Conservation (phyloP, 2,329 filamentous ascomycete genomes). For the Aphanocladium album region DNA sequence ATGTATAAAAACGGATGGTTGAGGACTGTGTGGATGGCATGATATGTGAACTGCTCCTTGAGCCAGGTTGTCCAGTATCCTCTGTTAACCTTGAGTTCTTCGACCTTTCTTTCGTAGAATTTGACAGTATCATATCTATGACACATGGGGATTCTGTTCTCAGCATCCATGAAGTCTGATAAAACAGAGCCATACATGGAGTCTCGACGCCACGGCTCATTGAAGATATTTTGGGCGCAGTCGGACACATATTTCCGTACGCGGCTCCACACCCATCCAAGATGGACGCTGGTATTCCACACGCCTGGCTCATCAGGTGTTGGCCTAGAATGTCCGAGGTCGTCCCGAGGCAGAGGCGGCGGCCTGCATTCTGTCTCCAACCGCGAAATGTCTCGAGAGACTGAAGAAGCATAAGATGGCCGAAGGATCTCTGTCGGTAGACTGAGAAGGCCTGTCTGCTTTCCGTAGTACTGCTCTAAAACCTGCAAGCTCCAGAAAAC, state of each 20-base stretch:
- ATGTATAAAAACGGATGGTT: slow-evolving; percentile 52
- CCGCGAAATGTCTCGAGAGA: slow-evolving; percentile 18
- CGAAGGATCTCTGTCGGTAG: slow-evolving; percentile 38
- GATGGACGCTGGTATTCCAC: slow-evolving; percentile 44
- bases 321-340: slow-evolving; percentile 34
- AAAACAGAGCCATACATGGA: slow-evolving; percentile 46
- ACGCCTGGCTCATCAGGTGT: slow-evolving; percentile 38
- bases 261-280: slow-evolving; percentile 48
- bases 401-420: slow-evolving; percentile 24
- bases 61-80: slow-evolving; percentile 50
- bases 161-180: slow-evolving; percentile 47
- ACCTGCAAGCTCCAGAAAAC: slow-evolving; percentile 48
- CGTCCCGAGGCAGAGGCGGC: slow-evolving; percentile 39
- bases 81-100: slow-evolving; percentile 39
- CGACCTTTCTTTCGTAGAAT: slow-evolving; percentile 44
- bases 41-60: slow-evolving; percentile 49
- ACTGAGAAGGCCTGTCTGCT: slow-evolving; percentile 39
- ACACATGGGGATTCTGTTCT: slow-evolving; percentile 43
- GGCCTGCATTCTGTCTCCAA: slow-evolving; percentile 27
- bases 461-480: slow-evolving; percentile 45
- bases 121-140: slow-evolving; percentile 49
- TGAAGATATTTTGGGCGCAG: slow-evolving; percentile 41
- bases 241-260: slow-evolving; percentile 42
- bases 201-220: slow-evolving; percentile 47
- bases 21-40: slow-evolving; percentile 44